Evolutionary conservation across 2,329 filamentous ascomycete genomes (phyloP).

Genomic region (Verticillium dahliae): DNA sequence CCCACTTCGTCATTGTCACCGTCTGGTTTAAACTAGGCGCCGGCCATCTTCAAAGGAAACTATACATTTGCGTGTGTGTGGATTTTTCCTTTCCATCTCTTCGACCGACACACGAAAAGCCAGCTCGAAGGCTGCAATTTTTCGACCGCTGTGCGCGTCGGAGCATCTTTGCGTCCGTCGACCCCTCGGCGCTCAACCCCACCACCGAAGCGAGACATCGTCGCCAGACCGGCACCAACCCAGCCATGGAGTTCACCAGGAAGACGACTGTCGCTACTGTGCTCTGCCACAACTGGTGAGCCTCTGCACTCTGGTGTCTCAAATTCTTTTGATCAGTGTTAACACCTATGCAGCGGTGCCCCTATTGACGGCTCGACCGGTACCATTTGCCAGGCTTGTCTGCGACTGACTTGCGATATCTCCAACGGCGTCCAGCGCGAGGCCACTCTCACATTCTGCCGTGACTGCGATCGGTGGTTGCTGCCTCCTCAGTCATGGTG

Average conservation of each 20-base stretch:
- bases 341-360: conserved; percentile 46
- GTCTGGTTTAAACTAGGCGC: background rate
- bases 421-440: conserved; percentile 88
- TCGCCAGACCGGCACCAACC: background rate
- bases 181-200: background rate
- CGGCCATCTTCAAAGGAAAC: background rate
- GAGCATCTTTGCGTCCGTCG: background rate
- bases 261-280: conserved; percentile 38
- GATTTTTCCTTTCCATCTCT: background rate
- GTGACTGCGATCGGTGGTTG: conserved; percentile 91
- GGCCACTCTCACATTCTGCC: conserved; percentile 82
- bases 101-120: background rate
- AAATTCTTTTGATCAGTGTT: background rate
- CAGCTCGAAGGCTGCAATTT: background rate
- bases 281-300: conserved; percentile 83
- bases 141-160: background rate
- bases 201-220: background rate
- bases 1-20: background rate
- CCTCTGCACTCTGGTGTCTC: conserved; percentile 3
- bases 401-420: conserved; percentile 59
- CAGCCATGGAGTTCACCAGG: background rate
- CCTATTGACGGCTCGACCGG: conserved; percentile 87
- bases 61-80: background rate
- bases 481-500: conserved; percentile 60
- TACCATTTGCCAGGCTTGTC: conserved; percentile 53